Conservation (phyloP, 306 rosid species). For the Mimosa pudica region DNA sequence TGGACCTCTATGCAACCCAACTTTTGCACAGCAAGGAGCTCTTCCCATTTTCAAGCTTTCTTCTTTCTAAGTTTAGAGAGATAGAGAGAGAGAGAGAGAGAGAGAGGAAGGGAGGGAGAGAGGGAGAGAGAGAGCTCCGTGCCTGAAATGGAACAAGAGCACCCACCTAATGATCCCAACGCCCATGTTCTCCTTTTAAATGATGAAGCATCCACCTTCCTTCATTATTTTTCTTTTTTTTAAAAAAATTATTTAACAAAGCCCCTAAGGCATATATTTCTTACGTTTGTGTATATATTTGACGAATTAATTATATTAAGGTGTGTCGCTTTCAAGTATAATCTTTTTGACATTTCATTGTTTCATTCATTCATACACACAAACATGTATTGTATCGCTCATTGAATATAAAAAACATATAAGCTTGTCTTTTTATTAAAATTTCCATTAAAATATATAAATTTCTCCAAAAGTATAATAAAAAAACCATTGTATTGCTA, state of each 20-base stretch:
- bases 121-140: constrained; percentile 22
- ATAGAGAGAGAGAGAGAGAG: not conserved
- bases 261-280: constrained; percentile 6
- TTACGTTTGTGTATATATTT: not conserved
- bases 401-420: too few species aligned
- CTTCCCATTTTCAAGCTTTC: constrained; percentile 58
- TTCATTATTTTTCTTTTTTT: not conserved
- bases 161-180: constrained; percentile 6
- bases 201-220: not conserved
- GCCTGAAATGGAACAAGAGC: constrained; percentile 23
- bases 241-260: too few species aligned
- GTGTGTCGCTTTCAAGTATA: too few species aligned
- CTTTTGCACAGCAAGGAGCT: constrained; percentile 88
- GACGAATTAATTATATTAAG: too few species aligned
- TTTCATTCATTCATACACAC: not conserved
- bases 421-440: too few species aligned
- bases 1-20: constrained; percentile 87
- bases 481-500: too few species aligned
- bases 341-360: not conserved
- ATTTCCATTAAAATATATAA: too few species aligned
- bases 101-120: not conserved
- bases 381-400: too few species aligned
- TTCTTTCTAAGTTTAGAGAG: too few species aligned
- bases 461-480: too few species aligned
- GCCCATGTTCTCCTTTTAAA: constrained; percentile 40